A percentile compares a stretch with the other conserved stretches of the same genome.
Conservation (phyloP, 2,329 filamentous ascomycete species). For the Pyrenochaeta sp. region DNA sequence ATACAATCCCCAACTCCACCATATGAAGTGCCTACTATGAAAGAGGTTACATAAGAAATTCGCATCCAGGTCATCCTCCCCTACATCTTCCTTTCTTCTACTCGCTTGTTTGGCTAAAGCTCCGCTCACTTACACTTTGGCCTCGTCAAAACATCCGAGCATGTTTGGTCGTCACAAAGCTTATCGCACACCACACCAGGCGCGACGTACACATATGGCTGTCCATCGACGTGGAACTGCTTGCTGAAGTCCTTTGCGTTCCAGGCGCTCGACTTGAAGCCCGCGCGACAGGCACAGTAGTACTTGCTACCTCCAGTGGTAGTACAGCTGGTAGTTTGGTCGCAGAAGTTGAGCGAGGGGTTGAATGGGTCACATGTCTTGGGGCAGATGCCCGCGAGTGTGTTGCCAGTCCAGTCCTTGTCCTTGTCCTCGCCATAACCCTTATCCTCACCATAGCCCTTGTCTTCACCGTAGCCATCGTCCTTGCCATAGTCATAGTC, state of each 20-base stretch:
- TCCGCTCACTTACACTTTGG: slow-evolving; percentile 24
- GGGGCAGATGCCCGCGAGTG: slow-evolving; percentile 29
- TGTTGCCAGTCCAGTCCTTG: slow-evolving; percentile 19
- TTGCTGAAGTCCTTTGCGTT: slow-evolving; percentile 36
- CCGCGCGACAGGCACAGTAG: slow-evolving; percentile 41
- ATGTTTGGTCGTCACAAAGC: slow-evolving; percentile 29
- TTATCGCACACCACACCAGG: slow-evolving; percentile 30
- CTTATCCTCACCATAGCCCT: slow-evolving; percentile 9
- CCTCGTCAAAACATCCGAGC: slow-evolving; percentile 32
- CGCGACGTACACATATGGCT: slow-evolving; percentile 36
- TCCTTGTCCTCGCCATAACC: neutral
- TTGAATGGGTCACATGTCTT: slow-evolving; percentile 35
- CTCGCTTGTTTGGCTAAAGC: neutral
- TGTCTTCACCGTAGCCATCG: neutral
- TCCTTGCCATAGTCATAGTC: neutral
- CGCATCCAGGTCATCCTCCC: neutral
- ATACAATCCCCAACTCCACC: slow-evolving; percentile 21
- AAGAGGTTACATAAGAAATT: slow-evolving; percentile 3
- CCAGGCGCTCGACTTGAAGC: slow-evolving; percentile 26
- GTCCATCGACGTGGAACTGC: slow-evolving; percentile 35
- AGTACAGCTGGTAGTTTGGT: slow-evolving; percentile 30
- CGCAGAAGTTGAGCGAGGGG: slow-evolving; percentile 35
- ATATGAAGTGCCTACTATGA: slow-evolving; percentile 7
- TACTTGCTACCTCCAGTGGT: slow-evolving; percentile 33
- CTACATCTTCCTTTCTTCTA: neutral